Evolutionary conservation across 2,329 filamentous ascomycete species (phyloP), one percentile per base, ranked within the genome.

Genomic region (Penicillium sp.): DNA sequence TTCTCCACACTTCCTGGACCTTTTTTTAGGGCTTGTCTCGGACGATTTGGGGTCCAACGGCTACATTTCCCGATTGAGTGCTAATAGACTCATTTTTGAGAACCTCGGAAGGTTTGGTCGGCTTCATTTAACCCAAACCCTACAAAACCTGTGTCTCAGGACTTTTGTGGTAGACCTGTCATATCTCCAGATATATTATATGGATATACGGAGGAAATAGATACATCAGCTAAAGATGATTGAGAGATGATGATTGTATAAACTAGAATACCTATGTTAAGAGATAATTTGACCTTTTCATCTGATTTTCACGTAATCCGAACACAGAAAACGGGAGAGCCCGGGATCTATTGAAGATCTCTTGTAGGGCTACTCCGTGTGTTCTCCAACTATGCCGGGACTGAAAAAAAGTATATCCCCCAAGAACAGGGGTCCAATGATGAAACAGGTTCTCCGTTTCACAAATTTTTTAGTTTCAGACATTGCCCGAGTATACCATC

Each of bases 371-470:
- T 33, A 21, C 27, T 42, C 39, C 39, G 19, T 42, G 3, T 17
- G 27, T 31, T 45, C 44, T 17, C 27, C n/a, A 6, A 8, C 10
- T 31, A 29, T 33, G 29, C 27, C 38, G 3, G 9, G 10, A 43
- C 13, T 17, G 25, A 25, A 25, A n/a, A 27, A n/a, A 12, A 4
- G 17, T n/a, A 27, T 4, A 27, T 44, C 15, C 44, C 8, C 44
- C 6, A 29, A 29, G 29, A 31, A 6, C 36, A 9, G 39, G 42
- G 19, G 38, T 39, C 33, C 1, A 12, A n/a, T 9, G 38, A 35
- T 54, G 52, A 54, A 54, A 54, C 52, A 41, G 27, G 35, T 27
- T 41, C 27, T 13, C 23, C 43, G 52, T 54, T 54, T 54, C 52
- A 54, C 27, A 8, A n/a, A 33, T 6, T 7, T 35, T n/a, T 27